Base-by-base conservation (phyloP, 1,139 yeast species). In the Hanseniaspora uvarum region DNA sequence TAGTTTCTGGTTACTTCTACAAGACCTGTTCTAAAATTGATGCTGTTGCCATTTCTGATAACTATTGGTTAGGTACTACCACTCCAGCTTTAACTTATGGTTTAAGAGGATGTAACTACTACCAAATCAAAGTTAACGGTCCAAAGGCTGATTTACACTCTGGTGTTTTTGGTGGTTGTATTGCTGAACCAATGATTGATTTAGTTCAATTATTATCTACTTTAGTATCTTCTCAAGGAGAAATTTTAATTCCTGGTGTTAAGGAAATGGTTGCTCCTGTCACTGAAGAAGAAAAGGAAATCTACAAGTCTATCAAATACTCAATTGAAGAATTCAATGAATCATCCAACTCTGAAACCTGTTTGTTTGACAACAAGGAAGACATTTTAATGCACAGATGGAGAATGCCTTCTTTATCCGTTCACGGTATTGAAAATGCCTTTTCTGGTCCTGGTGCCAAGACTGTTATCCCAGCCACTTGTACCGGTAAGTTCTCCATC, bases 371-470 rank as follows among this genome's bases (percentile, higher is more conserved):
- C 59, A 77, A 77, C 67, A 86, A 87, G 70, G 81, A 86, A 71
- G 84, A 82, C 58, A 84, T 89, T 60, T 79, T 92, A 65, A 92
- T 88, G 83, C 96, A 92, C 70, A 83, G 98, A 77, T 92, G 98
- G 98, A 83, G 98, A 77, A 87, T 76, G 72, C 97, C 99, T 57
- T 88, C 98, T 19, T 76, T 92, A 65, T 88, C 97, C 5, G 71
- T 92, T 59, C 99, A 92, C 70, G 99, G 99, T 62, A 79, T 92
- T 58, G 98, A 92, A 72, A 98, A 98, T 60, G 99, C 98, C 8
- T 92, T 92, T 70, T 83, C 84, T 54, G 92, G 86, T 45, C 78
- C 86, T 47, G 99, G 99, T 60, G 98, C 96, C 58, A 92, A 92
- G 75, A 92, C 99, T 36, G 99, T 92, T 55, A 94, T 92, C 60